phyloP scores from a whole-genome alignment of 2,329 filamentous ascomycete species.

The Alternaria angustiovoidea region DNA sequence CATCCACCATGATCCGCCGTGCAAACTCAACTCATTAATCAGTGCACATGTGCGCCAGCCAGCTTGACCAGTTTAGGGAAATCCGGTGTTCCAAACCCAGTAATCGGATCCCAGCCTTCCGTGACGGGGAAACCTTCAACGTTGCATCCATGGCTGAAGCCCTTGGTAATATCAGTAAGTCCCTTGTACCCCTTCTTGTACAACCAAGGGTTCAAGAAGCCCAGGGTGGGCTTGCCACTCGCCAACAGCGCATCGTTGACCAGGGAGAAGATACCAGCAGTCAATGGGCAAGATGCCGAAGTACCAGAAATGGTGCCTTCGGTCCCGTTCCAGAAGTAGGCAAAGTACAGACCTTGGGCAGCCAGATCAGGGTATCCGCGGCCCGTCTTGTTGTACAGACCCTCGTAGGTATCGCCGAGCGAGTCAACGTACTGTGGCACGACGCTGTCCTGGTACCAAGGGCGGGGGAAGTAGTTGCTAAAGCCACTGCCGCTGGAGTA shows the following conservation, averaged over 20 bases:
- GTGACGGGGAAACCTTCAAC: conserved; percentile 47
- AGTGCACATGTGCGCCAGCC: conserved; percentile 27
- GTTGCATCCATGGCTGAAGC: conserved; percentile 51
- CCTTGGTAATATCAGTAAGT: conserved; percentile 58
- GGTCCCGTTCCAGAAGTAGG: conserved; percentile 53
- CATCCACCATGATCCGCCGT: not conserved
- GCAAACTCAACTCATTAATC: not conserved
- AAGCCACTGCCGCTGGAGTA: conserved; percentile 64
- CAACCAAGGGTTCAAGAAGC: conserved; percentile 69
- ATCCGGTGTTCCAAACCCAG: conserved; percentile 47
- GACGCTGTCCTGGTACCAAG: conserved; percentile 57
- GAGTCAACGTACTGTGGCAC: conserved; percentile 56
- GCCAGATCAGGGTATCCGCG: conserved; percentile 70
- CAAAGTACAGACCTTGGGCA: conserved; percentile 63
- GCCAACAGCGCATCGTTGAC: conserved; percentile 68
- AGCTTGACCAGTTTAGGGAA: conserved; percentile 41
- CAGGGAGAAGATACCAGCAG: conserved; percentile 66
- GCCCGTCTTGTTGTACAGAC: conserved; percentile 62
- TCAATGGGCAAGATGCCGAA: conserved; percentile 65
- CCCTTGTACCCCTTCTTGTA: conserved; percentile 60
- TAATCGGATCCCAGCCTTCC: conserved; percentile 50
- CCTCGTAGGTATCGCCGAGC: conserved; percentile 53
- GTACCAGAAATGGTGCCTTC: conserved; percentile 59
- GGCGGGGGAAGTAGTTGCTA: conserved; percentile 58
- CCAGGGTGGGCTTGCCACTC: conserved; percentile 59